phyloP scores from a whole-genome alignment of 78 protist genomes.

The slime mould (Dictyostelium discoideum) region DNA sequence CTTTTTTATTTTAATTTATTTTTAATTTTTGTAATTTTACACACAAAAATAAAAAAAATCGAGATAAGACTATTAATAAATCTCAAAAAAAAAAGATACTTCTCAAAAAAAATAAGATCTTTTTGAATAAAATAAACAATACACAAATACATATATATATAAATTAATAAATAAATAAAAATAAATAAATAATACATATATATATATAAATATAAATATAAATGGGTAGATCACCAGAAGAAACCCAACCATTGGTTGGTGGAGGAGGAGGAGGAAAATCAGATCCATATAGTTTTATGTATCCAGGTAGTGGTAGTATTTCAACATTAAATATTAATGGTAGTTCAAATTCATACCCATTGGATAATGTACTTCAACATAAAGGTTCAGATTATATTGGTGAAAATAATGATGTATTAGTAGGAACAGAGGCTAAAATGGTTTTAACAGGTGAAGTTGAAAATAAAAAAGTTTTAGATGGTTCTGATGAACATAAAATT shows the following conservation, averaged over 20 bases:
- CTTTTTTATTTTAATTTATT: too few relatives aligned
- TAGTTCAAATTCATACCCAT: background rate
- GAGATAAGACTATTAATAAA: too few relatives aligned
- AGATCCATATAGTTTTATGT: slow-evolving; percentile 74
- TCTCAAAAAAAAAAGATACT: too few relatives aligned
- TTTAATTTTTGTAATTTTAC: too few relatives aligned
- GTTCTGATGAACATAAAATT: slow-evolving; percentile 69
- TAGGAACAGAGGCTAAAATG: slow-evolving; percentile 41
- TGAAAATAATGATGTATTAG: background rate
- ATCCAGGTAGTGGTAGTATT: slow-evolving; percentile 55
- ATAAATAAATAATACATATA: background rate
- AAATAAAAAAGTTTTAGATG: slow-evolving; percentile 52
- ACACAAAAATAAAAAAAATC: too few relatives aligned
- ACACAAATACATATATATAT: too few relatives aligned
- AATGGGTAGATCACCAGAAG: slow-evolving; percentile 69
- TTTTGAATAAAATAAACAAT: too few relatives aligned
- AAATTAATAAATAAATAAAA: too few relatives aligned
- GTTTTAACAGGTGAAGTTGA: background rate
- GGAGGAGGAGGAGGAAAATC: background rate
- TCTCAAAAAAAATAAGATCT: too few relatives aligned
- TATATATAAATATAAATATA: too few relatives aligned
- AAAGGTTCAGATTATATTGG: background rate
- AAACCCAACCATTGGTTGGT: slow-evolving; percentile 24
- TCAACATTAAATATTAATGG: slow-evolving; percentile 34
- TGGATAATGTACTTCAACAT: background rate